Conservation (phyloP, 352 stramenopile species). For the Elongisporangium senticosum region DNA sequence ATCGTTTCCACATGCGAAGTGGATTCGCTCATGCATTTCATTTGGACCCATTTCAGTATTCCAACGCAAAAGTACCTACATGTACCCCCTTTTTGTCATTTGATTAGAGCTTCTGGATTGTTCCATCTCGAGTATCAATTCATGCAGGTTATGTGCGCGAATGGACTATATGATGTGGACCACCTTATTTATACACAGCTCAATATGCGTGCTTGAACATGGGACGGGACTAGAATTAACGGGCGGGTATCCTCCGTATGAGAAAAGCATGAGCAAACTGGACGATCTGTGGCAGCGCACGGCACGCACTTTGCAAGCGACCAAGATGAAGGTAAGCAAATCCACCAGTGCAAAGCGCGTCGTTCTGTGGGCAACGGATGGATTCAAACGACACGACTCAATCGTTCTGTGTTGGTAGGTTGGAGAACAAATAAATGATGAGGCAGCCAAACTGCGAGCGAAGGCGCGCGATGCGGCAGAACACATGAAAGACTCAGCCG, state of each 20-base stretch:
- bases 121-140: too few relatives aligned
- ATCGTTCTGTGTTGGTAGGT: background rate
- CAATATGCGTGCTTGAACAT: background rate
- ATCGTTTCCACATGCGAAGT: background rate
- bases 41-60: background rate
- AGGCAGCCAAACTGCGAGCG: slow-evolving; percentile 21
- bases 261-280: background rate
- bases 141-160: too few relatives aligned
- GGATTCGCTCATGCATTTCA: background rate
- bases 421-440: slow-evolving; percentile 2
- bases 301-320: background rate
- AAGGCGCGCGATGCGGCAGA: slow-evolving; percentile 13
- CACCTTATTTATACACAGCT: background rate
- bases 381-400: background rate
- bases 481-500: slow-evolving; percentile 11
- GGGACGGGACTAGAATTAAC: background rate
- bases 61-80: too few relatives aligned
- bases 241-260: background rate
- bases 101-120: too few relatives aligned
- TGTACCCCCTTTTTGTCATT: too few relatives aligned
- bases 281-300: background rate
- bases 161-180: background rate
- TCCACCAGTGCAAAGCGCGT: background rate
- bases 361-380: background rate
- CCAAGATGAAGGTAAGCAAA: background rate